phyloP scores from a whole-genome alignment of 805 yeast species.

The Candida arabinofermentans region DNA sequence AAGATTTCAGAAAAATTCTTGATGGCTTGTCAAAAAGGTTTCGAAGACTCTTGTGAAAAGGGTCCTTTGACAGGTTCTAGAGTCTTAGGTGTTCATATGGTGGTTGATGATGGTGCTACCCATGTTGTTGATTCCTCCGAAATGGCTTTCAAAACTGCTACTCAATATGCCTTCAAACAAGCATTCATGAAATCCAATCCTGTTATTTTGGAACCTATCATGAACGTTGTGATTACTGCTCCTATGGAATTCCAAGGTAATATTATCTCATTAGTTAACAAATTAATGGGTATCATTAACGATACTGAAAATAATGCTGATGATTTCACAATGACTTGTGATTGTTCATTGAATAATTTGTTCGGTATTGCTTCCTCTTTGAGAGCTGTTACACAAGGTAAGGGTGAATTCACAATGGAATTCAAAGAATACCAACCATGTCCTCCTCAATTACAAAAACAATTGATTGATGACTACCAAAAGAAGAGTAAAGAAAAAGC shows the following conservation, averaged over 20 bases:
- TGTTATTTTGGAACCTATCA: slow-evolving; percentile 90
- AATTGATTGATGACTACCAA: slow-evolving; percentile 79
- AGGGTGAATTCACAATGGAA: slow-evolving; percentile 96
- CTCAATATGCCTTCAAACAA: slow-evolving; percentile 86
- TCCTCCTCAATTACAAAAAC: slow-evolving; percentile 83
- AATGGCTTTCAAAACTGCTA: slow-evolving; percentile 90
- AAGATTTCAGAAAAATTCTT: slow-evolving; percentile 93
- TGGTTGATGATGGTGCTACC: slow-evolving; percentile 93
- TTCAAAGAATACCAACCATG: slow-evolving; percentile 91
- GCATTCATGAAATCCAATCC: slow-evolving; percentile 85
- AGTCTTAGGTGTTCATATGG: slow-evolving; percentile 90
- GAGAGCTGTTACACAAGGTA: slow-evolving; percentile 97
- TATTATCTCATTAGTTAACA: slow-evolving; percentile 87
- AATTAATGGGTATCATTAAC: slow-evolving; percentile 84
- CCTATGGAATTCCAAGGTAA: slow-evolving; percentile 96
- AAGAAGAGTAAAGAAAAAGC: slow-evolving; percentile 42
- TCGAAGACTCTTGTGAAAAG: slow-evolving; percentile 89
- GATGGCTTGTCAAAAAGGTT: slow-evolving; percentile 92
- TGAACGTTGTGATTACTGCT: slow-evolving; percentile 89
- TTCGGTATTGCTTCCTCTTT: slow-evolving; percentile 94
- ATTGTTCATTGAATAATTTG: slow-evolving; percentile 94
- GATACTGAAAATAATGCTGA: slow-evolving; percentile 94
- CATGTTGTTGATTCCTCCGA: slow-evolving; percentile 98
- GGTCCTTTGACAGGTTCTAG: slow-evolving; percentile 96
- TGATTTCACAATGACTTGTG: slow-evolving; percentile 90